phyloP scores from a whole-genome alignment of 305 asterid species.

The Coffea humblotiana region DNA sequence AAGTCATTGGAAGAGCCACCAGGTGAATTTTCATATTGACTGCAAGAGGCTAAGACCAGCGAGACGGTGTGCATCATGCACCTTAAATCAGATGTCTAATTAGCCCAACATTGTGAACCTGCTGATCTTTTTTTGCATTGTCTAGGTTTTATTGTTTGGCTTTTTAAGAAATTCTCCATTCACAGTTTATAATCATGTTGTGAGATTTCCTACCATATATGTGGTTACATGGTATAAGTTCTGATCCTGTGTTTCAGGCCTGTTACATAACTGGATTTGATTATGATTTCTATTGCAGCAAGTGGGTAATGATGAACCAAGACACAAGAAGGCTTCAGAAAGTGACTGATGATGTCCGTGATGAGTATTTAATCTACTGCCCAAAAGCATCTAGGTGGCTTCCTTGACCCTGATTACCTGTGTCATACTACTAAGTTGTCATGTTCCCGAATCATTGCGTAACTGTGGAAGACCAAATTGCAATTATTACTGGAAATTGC shows the following conservation, averaged over 20 bases:
- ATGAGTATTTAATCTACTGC: slow-evolving; percentile 66
- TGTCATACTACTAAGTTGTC: not conserved
- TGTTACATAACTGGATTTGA: not conserved
- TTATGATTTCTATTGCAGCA: slow-evolving; percentile 55
- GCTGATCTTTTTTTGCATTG: not conserved
- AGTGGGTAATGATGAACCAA: slow-evolving; percentile 99
- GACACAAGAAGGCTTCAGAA: slow-evolving; percentile 93
- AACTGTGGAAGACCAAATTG: not conserved
- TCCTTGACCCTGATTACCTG: not conserved
- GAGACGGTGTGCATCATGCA: not conserved
- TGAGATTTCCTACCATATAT: not conserved
- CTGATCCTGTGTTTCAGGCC: not conserved
- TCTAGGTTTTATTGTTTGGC: not conserved
- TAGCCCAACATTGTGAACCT: not conserved
- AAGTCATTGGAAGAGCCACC: slow-evolving; percentile 92
- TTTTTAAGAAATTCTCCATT: not conserved
- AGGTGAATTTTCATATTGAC: slow-evolving; percentile 40
- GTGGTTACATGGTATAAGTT: not conserved
- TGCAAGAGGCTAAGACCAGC: not conserved
- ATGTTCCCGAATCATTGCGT: not conserved
- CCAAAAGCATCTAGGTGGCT: slow-evolving; percentile 60
- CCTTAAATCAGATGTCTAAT: not conserved
- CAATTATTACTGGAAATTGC: not conserved
- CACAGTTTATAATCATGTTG: not conserved
- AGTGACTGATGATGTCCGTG: slow-evolving; percentile 94